These are phyloP conservation scores for Rosa lucieae DNA, from an alignment of 306 rosid species.

Conservation along the genomic window DNA sequence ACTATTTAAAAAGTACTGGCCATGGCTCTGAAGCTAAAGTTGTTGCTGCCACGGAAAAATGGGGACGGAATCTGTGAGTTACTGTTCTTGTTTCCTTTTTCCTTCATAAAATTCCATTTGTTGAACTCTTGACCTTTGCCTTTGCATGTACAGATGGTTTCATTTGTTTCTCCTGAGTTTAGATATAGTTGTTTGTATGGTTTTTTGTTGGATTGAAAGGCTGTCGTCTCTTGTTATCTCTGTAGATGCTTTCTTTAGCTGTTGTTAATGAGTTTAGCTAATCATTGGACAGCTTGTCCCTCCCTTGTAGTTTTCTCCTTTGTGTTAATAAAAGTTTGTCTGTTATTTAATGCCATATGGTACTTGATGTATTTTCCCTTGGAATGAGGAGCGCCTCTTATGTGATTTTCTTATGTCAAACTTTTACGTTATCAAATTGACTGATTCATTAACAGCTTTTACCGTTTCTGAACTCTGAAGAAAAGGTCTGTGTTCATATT, in stretches of 20 bases:
- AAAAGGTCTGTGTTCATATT: not conserved
- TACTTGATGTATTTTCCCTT: not conserved
- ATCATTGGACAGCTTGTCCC: not conserved
- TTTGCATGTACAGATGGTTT: not conserved
- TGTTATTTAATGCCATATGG: not conserved
- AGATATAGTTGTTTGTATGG: not conserved
- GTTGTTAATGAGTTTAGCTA: not conserved
- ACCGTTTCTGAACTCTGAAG: not conserved
- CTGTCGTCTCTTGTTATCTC: not conserved
- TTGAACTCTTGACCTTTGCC: constrained; percentile 15
- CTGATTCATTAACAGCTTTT: not conserved
- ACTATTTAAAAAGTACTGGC: constrained; percentile 80
- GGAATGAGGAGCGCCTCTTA: not conserved
- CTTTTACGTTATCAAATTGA: not conserved
- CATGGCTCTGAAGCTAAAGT: constrained; percentile 91
- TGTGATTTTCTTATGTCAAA: not conserved
- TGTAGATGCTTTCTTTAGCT: not conserved
- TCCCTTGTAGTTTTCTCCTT: not conserved
- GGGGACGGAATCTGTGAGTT: constrained; percentile 96
- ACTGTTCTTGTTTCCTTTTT: constrained; percentile 23
- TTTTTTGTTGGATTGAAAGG: not conserved
- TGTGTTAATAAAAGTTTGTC: not conserved
- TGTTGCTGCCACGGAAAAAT: constrained; percentile 74
- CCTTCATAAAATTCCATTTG: constrained; percentile 8
- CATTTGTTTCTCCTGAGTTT: not conserved